Conservation (phyloP, 768 basidiomycete genomes). For the Mycena alexandri region DNA sequence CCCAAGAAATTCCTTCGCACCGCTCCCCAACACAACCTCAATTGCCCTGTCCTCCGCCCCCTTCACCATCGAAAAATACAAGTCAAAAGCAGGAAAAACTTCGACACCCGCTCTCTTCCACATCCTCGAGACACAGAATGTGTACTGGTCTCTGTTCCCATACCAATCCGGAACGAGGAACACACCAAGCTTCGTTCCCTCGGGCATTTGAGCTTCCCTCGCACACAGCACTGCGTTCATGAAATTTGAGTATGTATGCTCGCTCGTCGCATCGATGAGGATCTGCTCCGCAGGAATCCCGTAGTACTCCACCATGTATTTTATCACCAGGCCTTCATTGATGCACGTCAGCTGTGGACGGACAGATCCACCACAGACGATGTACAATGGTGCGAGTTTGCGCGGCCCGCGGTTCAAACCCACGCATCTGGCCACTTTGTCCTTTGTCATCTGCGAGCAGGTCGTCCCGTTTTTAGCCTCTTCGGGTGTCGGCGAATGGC, state of each 20-base stretch:
- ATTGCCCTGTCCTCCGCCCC: too few species aligned
- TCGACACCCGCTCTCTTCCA: too few species aligned
- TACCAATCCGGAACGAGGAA: too few species aligned
- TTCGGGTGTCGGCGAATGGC: background rate
- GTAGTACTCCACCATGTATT: background rate
- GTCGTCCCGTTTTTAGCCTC: conserved; percentile 2
- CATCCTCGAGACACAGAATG: too few species aligned
- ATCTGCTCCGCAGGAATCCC: conserved; percentile 2
- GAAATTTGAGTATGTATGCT: conserved; percentile 16
- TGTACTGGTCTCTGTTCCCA: too few species aligned
- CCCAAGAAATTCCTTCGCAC: too few species aligned
- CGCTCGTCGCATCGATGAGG: conserved; percentile 17
- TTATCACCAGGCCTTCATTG: conserved; percentile 5
- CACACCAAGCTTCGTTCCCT: too few species aligned
- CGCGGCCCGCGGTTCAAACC: background rate
- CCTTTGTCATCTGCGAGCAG: conserved; percentile 9
- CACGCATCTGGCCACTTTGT: conserved; percentile 2
- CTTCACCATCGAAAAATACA: too few species aligned
- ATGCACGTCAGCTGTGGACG: conserved; percentile 2
- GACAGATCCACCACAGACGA: conserved; percentile 10
- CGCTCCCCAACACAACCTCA: too few species aligned
- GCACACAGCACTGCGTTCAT: conserved; percentile 14
- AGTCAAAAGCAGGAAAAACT: too few species aligned
- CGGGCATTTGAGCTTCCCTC: conserved; percentile 2
- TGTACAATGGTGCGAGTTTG: background rate